Evolutionary conservation across 2,329 filamentous ascomycete species (phyloP).

Genomic region (Zalaria obscura): DNA sequence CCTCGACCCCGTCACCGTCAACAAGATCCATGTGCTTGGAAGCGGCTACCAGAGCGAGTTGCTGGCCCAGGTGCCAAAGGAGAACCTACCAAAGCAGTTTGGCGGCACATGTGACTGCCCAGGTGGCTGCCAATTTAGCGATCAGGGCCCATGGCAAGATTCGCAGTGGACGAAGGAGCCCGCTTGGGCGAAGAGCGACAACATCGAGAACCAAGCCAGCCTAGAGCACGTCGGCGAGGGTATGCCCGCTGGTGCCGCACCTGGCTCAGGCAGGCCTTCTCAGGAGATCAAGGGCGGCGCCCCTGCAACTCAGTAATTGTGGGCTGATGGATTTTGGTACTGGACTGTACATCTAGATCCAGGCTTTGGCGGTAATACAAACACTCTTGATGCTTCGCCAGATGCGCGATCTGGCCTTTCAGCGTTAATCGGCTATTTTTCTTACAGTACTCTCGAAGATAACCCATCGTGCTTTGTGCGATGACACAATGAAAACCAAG

Average conservation of each 20-base stretch:
- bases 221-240: conserved; percentile 7
- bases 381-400: too few species aligned
- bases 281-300: background rate
- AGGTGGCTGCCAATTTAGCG: conserved; percentile 74
- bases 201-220: conserved; percentile 16
- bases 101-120: conserved; percentile 72
- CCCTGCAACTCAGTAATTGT: background rate
- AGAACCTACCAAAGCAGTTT: conserved; percentile 79
- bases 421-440: too few species aligned
- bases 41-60: conserved; percentile 71
- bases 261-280: background rate
- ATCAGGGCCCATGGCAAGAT: conserved; percentile 82
- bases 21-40: conserved; percentile 89
- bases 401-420: too few species aligned
- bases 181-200: conserved; percentile 28
- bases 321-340: too few species aligned
- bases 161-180: conserved; percentile 48
- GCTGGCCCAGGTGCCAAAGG: conserved; percentile 66
- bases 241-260: background rate
- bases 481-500: too few species aligned
- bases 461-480: too few species aligned
- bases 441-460: too few species aligned
- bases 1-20: conserved; percentile 90
- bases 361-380: too few species aligned
- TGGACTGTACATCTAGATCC: too few species aligned